A percentile compares a stretch with the other conserved stretches of the same genome.
These are phyloP conservation scores for Neofusicoccum ribis DNA, from an alignment of 2,329 filamentous ascomycete species.

Conservation along the genomic window DNA sequence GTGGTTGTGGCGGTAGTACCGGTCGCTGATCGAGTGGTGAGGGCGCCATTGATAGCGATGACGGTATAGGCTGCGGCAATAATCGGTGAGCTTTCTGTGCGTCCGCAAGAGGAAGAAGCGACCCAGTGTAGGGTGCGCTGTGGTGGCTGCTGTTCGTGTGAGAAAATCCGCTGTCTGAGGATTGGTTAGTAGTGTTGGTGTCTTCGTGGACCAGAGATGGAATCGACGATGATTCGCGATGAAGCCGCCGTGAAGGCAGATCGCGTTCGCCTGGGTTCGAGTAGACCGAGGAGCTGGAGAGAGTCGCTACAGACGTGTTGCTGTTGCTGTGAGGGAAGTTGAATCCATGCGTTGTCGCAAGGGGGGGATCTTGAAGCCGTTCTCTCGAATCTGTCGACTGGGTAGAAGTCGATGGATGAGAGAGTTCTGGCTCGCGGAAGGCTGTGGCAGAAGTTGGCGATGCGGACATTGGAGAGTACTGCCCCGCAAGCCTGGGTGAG, in stretches of 20 bases:
- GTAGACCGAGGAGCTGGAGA: not conserved
- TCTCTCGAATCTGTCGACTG: constrained; percentile 10
- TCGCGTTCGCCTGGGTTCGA: constrained; percentile 23
- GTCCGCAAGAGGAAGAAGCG: constrained; percentile 29
- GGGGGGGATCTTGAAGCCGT: not conserved
- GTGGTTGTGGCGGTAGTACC: constrained; percentile 12
- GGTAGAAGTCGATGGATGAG: constrained; percentile 27
- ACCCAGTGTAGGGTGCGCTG: constrained; percentile 22
- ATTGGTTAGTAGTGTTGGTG: constrained; percentile 26
- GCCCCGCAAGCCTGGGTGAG: constrained; percentile 34
- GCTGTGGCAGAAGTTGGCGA: constrained; percentile 34
- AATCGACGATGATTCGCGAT: constrained; percentile 31
- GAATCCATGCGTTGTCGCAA: not conserved
- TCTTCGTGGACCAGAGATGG: constrained; percentile 41
- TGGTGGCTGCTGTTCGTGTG: constrained; percentile 24
- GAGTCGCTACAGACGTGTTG: not conserved
- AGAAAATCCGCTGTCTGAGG: constrained; percentile 36
- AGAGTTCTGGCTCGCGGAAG: constrained; percentile 28
- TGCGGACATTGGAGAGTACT: constrained; percentile 36
- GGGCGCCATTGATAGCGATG: constrained; percentile 30
- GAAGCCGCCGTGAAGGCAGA: constrained; percentile 32
- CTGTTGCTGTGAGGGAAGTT: not conserved
- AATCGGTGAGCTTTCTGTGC: constrained; percentile 35
- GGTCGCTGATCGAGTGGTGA: constrained; percentile 34
- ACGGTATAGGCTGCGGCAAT: constrained; percentile 38